Conservation (phyloP, 257 asterid genomes). For the Ophiorrhiza pumila region DNA sequence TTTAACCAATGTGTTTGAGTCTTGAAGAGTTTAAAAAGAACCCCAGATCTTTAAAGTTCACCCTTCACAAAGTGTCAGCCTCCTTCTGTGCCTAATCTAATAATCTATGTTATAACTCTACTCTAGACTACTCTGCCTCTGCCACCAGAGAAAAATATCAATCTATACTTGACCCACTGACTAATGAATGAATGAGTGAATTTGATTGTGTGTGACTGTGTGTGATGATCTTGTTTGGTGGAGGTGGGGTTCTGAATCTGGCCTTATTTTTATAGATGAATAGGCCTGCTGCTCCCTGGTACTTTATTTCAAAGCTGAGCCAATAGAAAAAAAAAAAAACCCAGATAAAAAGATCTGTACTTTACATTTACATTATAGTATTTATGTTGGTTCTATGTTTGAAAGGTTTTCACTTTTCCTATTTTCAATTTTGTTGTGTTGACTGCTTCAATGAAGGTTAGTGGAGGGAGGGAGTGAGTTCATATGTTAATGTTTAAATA, state of each 20-base stretch:
- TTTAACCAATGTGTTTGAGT: constrained; percentile 21
- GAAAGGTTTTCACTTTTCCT: background rate
- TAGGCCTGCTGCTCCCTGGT: background rate
- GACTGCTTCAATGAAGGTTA: too few species aligned
- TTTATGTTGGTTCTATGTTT: background rate
- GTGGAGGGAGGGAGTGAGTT: too few species aligned
- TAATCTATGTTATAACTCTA: too few species aligned
- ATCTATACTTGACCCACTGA: constrained; percentile 7
- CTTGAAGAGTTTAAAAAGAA: background rate
- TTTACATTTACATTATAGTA: background rate
- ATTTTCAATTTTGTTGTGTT: too few species aligned
- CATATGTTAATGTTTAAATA: too few species aligned
- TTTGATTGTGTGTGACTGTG: background rate
- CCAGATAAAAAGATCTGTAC: background rate
- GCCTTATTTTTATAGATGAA: background rate
- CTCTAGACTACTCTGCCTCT: background rate
- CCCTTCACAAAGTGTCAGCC: constrained; percentile 4
- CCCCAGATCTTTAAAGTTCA: background rate
- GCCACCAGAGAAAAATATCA: background rate
- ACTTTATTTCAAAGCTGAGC: background rate
- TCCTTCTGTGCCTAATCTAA: constrained; percentile 17
- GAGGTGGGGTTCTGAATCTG: background rate
- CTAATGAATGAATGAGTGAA: background rate
- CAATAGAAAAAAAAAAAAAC: background rate
- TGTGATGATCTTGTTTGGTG: background rate